Evolutionary conservation across 2,329 filamentous ascomycete genomes (phyloP).

Genomic region (Verticillium albo-atrum): DNA sequence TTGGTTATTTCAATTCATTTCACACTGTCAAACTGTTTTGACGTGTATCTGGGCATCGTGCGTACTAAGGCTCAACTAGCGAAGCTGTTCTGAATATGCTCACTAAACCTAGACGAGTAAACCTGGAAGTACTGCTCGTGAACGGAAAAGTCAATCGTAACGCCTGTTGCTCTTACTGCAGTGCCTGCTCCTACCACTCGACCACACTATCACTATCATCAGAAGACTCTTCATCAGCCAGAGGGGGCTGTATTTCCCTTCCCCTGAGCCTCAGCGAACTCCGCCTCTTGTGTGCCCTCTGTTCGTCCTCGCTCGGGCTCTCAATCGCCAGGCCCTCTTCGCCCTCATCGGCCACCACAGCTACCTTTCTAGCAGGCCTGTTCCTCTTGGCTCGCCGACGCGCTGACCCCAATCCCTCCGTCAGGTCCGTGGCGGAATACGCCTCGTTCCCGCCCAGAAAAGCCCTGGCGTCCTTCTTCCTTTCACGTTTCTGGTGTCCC

Average conservation of each 20-base stretch:
- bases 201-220: not conserved
- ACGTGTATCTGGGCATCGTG: too few relatives aligned
- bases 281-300: not conserved
- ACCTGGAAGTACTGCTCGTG: too few relatives aligned
- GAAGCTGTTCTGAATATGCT: too few relatives aligned
- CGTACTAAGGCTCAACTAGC: too few relatives aligned
- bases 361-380: not conserved
- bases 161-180: too few relatives aligned
- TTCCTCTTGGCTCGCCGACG: not conserved
- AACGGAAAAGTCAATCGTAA: too few relatives aligned
- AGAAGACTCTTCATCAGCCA: not conserved
- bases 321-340: not conserved
- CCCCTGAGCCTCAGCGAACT: not conserved
- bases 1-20: too few relatives aligned
- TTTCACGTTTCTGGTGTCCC: not conserved
- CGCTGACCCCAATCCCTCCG: not conserved
- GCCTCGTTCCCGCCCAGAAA: not conserved
- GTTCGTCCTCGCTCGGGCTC: not conserved
- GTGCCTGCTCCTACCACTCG: not conserved
- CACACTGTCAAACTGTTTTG: too few relatives aligned
- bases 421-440: not conserved
- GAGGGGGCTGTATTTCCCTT: not conserved
- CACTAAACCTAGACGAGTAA: too few relatives aligned
- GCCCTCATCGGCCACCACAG: not conserved
- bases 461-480: not conserved